Base-by-base conservation (phyloP, 805 yeast genomes). In the Teunomyces lycoperdinae region DNA sequence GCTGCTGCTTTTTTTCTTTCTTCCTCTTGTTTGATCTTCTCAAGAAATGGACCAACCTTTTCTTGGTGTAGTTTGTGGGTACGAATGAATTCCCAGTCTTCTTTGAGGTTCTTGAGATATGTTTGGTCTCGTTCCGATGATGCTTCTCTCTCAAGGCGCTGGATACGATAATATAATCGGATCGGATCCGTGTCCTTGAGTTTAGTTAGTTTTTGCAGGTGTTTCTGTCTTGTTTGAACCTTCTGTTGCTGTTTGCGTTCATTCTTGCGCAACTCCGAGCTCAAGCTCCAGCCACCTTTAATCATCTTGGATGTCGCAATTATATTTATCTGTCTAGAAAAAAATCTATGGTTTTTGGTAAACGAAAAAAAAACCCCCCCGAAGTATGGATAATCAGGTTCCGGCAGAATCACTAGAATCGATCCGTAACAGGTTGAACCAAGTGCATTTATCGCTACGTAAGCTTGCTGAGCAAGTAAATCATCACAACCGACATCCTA, bases 321-420 rank as follows among this genome's bases (percentile, higher is more conserved):
- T 7, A 13, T 16, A 16, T 16, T 16, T 7, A 17, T n/a, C 6
- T 9, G 11, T 10, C 9, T 14, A 27, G 31, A 5, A 29, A 27
- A 38, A 20, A 20, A 20, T 20, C 24, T 5, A 20, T 20, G 16
- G 5, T 27, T 40, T 40, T 27, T 2, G 14, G 33, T 10, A 2
- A 24, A 11, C 16, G 16, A 40, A 24, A 13, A n/a, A 24, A 13
- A 9, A n/a, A 16, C 17, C 17, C 20, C 3, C 17, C 17, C 24
- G 1, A 20, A 20, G 24, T 20, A 30, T 40, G 32, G 43, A 29
- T 16, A 28, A 11, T 9, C 63, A 62, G 31, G 59, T 66, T 5
- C 74, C 72, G 1, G 57, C 58, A 42, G 76, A 71, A 41, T 61
- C 73, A 7, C 58, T 73, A 13, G 77, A 73, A 55, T 60, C 74